Evolutionary conservation across 2,329 filamentous ascomycete genomes (phyloP), one percentile per base, ranked within the genome.

Genomic region (Lasiodiplodia sp.): DNA sequence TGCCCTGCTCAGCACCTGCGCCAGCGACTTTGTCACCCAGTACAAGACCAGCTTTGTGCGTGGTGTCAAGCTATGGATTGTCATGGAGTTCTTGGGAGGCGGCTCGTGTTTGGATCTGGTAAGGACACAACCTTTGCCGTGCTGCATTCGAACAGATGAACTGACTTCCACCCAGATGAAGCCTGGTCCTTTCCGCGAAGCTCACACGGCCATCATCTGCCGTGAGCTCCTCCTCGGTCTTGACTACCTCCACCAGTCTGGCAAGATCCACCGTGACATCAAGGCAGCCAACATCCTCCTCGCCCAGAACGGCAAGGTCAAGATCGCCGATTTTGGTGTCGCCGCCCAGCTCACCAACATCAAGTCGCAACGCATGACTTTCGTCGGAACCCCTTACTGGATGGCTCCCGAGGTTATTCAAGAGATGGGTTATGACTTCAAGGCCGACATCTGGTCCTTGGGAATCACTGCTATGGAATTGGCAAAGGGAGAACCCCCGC

Each of bases 371-470:
- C 90, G 96, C 67, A 95, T 98, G 80, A 99, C 96, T 0, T 98
- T 99, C 76, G 96, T 99, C 23, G 96, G 96, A 23, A 98, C 95
- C 0, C 96, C 96, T 0, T 98, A 97, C 79, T 98, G 96, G 96
- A 98, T 98, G 95, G 95, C 96, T 2, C 95, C 95, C 8, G 95
- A 98, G 82, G 95, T 98, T 64, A 98, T 98, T 79, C 97, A 97
- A 81, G 95, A 98, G 80, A 96, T 93, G 68, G 95, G 95, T 58
- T 97, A 98, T 83, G 95, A 97, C 79, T 94, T 97, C 82, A 97
- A 97, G 83, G 95, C 95, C 55, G 95, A 98, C 77, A 97, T 98
- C 68, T 98, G 95, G 95, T 97, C 94, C 0, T 84, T 98, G 21
- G 95, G 95, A 47, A 97, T 97, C 77, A 97, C 95, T 0, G 94